Evolutionary conservation across 2,329 filamentous ascomycete genomes (phyloP).

Genomic region (Cladophialophora carrionii): DNA sequence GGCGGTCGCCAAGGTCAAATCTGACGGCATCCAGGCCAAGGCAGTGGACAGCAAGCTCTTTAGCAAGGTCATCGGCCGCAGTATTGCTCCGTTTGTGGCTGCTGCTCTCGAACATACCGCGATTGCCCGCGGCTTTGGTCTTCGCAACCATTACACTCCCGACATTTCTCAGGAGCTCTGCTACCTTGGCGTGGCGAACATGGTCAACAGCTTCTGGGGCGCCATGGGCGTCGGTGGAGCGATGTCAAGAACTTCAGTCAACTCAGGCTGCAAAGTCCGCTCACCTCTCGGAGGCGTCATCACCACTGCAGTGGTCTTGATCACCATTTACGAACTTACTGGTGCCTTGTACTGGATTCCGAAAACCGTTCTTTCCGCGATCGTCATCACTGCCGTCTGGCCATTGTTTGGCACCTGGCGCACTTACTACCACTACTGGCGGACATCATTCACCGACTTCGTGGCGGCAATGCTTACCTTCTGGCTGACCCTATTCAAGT

Average conservation of each 20-base stretch:
- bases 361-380: conserved; percentile 65
- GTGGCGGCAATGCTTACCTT: conserved; percentile 65
- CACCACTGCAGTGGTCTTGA: conserved; percentile 63
- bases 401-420: conserved; percentile 62
- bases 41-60: conserved; percentile 56
- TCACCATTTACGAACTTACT: conserved; percentile 65
- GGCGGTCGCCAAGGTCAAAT: conserved; percentile 60
- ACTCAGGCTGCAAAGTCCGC: conserved; percentile 65
- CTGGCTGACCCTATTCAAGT: conserved; percentile 66
- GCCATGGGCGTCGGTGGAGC: conserved; percentile 66
- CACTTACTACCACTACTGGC: conserved; percentile 67
- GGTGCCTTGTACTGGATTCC: conserved; percentile 68
- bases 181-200: conserved; percentile 65
- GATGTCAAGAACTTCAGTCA: conserved; percentile 70
- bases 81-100: conserved; percentile 65
- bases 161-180: conserved; percentile 68
- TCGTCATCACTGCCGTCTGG: conserved; percentile 68
- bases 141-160: conserved; percentile 64
- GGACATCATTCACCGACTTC: conserved; percentile 66
- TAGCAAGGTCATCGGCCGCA: conserved; percentile 56
- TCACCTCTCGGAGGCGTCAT: conserved; percentile 64
- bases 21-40: conserved; percentile 57
- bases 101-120: conserved; percentile 66
- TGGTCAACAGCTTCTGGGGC: conserved; percentile 67
- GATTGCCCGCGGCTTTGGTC: conserved; percentile 65